Base-by-base conservation (phyloP, 176 grass and related monocot genomes). In the Zea luxurians region DNA sequence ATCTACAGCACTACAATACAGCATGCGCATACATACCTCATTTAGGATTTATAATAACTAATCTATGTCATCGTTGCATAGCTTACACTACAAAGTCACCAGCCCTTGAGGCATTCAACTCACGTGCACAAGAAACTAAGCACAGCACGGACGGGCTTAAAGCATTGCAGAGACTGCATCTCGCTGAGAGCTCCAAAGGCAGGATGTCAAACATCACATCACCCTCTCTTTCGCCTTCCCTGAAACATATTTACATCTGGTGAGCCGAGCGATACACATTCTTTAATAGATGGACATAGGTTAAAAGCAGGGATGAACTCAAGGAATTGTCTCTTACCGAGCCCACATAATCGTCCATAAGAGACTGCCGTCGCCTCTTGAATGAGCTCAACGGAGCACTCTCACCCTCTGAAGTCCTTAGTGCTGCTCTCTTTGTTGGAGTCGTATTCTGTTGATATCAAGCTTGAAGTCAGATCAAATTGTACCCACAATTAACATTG, bases 321-420 rank as follows among this genome's bases (percentile, higher is more conserved):
- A 4, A 1, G 55, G 2, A 21, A 3, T 59, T 27, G 27, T 59
- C n/a, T 58, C 89, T 70, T 88, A 97, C 94, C 73, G 87, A 83
- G 63, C 87, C 71, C 53, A 85, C 67, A 18, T 91, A 92, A 42
- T 99, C 96, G 8, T 99, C 96, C 87, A 99, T 89, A 16, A 90
- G 48, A 8, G 92, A 90, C 83, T 92, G 96, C 7, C 91, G 87
- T 34, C 90, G 75, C 66, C 86, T 95, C 79, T 94, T 99, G 42
- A 76, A 86, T 63, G 91, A 90, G 61, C 70, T 68, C 10, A 10
- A 82, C 77, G 76, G 85, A 81, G 95, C 83, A 5, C 88, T 82
- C 41, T 99, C 96, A 63, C 91, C 68, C 7, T 91, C 90, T 66
- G 86, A 71, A 72, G 66, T 83, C 78, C 89, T 92, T 57, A 48